Evolutionary conservation across 2,329 filamentous ascomycete species (phyloP), one percentile per base, ranked within the genome.

Genomic region (Dactylellina leptospora): DNA sequence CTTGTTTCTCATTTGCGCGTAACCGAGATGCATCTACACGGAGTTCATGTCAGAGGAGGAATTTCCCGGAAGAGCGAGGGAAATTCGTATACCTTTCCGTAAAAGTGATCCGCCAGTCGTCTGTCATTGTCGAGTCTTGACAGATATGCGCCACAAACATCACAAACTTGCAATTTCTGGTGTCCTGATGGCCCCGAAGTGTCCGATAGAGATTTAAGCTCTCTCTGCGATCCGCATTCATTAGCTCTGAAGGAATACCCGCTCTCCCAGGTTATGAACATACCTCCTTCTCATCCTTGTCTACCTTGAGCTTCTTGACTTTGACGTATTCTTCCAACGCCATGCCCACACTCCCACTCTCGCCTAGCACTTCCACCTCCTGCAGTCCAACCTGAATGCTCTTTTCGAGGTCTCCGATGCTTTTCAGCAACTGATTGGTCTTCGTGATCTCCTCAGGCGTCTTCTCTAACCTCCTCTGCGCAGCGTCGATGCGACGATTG

Each of bases 81-180:
- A 2, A 40, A 40, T 11, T n/a, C 5, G 13, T n/a, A 11, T 68
- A 76, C 76, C 72, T 99, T 99, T 20, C 95, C 95, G 80, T 97
- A 97, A 79, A 99, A 99, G 80, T 99, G 95, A 79, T 99, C 95
- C 18, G 95, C 95, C 78, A 99, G 80, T 27, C 95, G 86, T 33
- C 95, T 86, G 80, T 99, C 95, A 78, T 99, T 99, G 79, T 99
- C 95, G 28, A 99, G 85, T 20, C 95, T 84, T 74, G 88, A 92
- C 36, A 99, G 85, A 79, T 97, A 99, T 4, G 95, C 95, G 74
- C 95, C 95, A 80, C 95, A 99, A 0, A 97, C 95, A 81, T 99
- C 95, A 84, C 95, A 99, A 48, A 99, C 95, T 80, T 99, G 95
- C 40, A 99, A 84, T 80, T 99, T 99, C 83, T 99, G 95, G 80